These are phyloP conservation scores for Pyrenula aspistea DNA, from an alignment of 495 filamentous ascomycete genomes.

Conservation along the genomic window DNA sequence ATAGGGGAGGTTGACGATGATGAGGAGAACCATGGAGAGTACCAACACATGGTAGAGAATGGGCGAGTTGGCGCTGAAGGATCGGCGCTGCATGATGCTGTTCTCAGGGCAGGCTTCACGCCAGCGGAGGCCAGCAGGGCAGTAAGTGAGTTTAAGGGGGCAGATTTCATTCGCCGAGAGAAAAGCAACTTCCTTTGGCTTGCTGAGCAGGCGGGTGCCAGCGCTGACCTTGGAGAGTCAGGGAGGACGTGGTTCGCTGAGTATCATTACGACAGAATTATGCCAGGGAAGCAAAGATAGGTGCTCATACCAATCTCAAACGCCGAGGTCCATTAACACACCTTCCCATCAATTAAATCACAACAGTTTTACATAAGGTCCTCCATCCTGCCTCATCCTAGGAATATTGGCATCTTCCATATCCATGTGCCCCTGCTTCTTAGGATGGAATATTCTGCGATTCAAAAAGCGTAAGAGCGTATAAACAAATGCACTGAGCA, in stretches of 20 bases:
- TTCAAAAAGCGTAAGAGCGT: no score
- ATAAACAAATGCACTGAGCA: no score
- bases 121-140: not conserved
- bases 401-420: no score
- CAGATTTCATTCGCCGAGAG: not conserved
- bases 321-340: no score
- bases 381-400: no score
- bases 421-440: no score
- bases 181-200: not conserved
- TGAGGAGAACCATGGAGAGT: constrained; percentile 30
- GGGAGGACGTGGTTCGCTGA: not conserved
- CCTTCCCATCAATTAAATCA: no score
- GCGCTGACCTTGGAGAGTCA: not conserved
- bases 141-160: not conserved
- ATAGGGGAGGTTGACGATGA: constrained; percentile 25
- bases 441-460: no score
- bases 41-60: constrained; percentile 16
- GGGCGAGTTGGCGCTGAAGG: not conserved
- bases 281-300: not conserved
- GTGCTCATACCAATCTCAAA: no score
- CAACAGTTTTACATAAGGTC: no score
- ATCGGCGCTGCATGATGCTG: not conserved
- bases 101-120: not conserved
- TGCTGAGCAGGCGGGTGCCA: not conserved
- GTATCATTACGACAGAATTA: not conserved